phyloP scores from a whole-genome alignment of 306 rosid species.

The Luffa acutangula region DNA sequence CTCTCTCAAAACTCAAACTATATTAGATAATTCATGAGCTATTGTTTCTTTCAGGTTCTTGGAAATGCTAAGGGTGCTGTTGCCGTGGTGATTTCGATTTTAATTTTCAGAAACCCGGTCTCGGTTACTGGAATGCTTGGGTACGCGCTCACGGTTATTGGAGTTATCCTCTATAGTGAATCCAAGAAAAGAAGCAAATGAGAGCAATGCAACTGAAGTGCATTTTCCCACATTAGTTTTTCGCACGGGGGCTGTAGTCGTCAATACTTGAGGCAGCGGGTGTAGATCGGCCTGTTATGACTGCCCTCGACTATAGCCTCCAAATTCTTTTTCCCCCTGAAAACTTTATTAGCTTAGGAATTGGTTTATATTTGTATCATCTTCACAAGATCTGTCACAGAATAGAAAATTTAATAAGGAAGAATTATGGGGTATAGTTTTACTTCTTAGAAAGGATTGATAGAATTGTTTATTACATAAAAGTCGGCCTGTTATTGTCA shows the following conservation, averaged over 20 bases:
- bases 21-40: background rate
- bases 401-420: constrained; percentile 53
- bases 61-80: constrained; percentile 99
- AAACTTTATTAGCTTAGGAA: constrained; percentile 23
- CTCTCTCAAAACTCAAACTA: background rate
- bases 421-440: constrained; percentile 29
- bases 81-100: constrained; percentile 93
- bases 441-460: constrained; percentile 22
- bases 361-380: constrained; percentile 50
- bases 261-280: constrained; percentile 2
- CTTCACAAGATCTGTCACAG: constrained; percentile 43
- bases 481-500: background rate
- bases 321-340: constrained; percentile 21
- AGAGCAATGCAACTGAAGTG: constrained; percentile 22
- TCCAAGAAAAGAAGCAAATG: constrained; percentile 98
- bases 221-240: constrained; percentile 23
- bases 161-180: constrained; percentile 93
- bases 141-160: constrained; percentile 76
- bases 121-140: constrained; percentile 99
- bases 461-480: constrained; percentile 4
- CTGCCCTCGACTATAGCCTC: background rate
- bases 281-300: constrained; percentile 17
- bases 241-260: background rate
- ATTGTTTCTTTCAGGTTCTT: constrained; percentile 53
- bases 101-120: constrained; percentile 90